These are phyloP conservation scores for Liquidambar formosana DNA, from an alignment of 164 flowering plant genomes.

Conservation along the genomic window DNA sequence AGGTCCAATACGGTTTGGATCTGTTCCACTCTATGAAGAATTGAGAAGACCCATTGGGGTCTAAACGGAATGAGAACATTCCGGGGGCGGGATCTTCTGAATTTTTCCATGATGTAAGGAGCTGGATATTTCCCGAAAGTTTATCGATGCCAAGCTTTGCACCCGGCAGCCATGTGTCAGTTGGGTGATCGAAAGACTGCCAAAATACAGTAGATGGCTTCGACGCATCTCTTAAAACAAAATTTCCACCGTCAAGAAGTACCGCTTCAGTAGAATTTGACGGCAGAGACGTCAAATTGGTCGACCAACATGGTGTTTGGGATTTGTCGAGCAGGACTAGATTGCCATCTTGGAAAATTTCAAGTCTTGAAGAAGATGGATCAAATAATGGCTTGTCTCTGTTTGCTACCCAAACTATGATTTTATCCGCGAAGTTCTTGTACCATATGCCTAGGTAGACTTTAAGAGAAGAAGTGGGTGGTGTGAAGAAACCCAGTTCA, in stretches of 20 bases:
- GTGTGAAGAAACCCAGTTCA: no score
- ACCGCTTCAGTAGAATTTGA: background rate
- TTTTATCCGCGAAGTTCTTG: no score
- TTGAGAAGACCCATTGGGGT: background rate
- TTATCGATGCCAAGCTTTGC: background rate
- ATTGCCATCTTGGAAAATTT: no score
- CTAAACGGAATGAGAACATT: background rate
- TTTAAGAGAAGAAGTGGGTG: no score
- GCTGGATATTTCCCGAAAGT: background rate
- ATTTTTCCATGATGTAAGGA: background rate
- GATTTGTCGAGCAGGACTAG: background rate
- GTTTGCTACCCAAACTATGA: no score
- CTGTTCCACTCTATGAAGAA: background rate
- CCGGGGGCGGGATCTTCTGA: conserved; percentile 1
- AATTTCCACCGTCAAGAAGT: conserved; percentile 2
- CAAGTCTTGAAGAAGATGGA: no score
- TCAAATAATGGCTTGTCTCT: no score
- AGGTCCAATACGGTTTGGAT: background rate
- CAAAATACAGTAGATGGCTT: background rate
- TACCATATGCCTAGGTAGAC: no score
- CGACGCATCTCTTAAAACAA: background rate
- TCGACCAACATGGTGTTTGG: background rate
- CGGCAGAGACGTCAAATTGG: background rate
- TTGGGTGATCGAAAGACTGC: background rate
- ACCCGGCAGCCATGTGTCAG: conserved; percentile 5